Percentiles rank a stretch among this genome's conserved stretches.
Evolutionary conservation across 2,329 filamentous ascomycete genomes (phyloP).

Genomic region (Neofusicoccum ribis): DNA sequence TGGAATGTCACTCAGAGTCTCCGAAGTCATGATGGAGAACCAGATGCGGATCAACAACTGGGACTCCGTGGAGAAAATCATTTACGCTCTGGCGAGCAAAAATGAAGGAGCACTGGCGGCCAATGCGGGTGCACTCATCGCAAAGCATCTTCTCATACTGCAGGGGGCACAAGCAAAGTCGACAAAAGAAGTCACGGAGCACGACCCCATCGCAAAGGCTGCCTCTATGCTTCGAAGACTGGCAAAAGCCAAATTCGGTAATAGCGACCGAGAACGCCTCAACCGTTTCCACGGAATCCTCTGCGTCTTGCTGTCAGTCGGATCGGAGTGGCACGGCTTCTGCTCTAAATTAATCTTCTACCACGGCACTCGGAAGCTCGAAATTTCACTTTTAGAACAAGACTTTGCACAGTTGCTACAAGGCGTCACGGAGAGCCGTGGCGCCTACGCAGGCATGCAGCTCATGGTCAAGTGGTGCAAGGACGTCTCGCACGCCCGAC

Average conservation of each 20-base stretch:
- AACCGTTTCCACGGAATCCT: constrained; percentile 11
- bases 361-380: constrained; percentile 19
- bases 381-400: constrained; percentile 37
- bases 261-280: neutral
- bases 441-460: constrained; percentile 48
- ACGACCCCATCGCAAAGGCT: neutral
- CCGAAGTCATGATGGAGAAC: constrained; percentile 44
- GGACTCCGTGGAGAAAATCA: constrained; percentile 41
- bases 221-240: constrained; percentile 1
- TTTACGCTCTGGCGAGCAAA: constrained; percentile 23
- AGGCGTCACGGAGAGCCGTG: constrained; percentile 54
- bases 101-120: neutral
- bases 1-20: constrained; percentile 25
- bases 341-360: constrained; percentile 4
- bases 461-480: constrained; percentile 52
- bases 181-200: neutral
- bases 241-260: neutral
- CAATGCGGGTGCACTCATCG: neutral
- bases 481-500: neutral
- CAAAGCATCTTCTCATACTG: constrained; percentile 15
- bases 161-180: neutral
- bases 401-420: constrained; percentile 49
- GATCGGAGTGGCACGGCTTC: constrained; percentile 22
- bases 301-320: constrained; percentile 31
- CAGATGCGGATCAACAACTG: constrained; percentile 44